Evolutionary conservation across 2,329 filamentous ascomycete genomes (phyloP), one percentile per base, ranked within the genome.

Genomic region (Hypoxylon sp.): DNA sequence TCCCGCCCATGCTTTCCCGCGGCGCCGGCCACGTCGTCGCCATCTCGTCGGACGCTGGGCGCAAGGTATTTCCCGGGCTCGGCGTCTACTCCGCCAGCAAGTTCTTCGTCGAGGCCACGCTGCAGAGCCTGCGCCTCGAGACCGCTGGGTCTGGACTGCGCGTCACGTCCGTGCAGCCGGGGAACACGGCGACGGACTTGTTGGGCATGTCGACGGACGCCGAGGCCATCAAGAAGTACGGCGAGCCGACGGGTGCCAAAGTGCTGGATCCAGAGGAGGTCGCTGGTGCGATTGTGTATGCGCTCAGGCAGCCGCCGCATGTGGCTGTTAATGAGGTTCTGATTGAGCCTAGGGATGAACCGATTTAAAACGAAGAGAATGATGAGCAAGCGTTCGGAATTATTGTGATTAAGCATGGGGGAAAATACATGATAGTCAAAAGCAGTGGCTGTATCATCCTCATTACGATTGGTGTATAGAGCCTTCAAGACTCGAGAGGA

Each of bases 31-130:
- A 94, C 77, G 86, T 94, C 66, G 89, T 94, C 4, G 90, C 91
- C 70, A 93, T 94, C 70, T 93, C 91, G 0, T 94, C 91, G 0
- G 91, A 94, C 67, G 91, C 91, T 1, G 91, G 91, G 0, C 87
- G 91, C 58, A 93, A 93, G 76, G 90, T 93, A 6, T 94, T 94
- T 79, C 90, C 91, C 0, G 91, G 91, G 0, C 79, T 94, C 11
- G 91, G 91, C 54, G 91, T 94, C 34, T 94, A 94, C 82, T 92
- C 90, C 0, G 91, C 90, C 24, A 90, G 87, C 77, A 94, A 94
- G 75, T 93, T 94, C 84, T 94, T 94, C 74, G 90, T 94, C 56
- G 91, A 94, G 75, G 91, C 90, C 0, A 91, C 91, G 0, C 82
- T 94, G n/a, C 91, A 94, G 76, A 83, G 83, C 30, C 77, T 94